phyloP scores from a whole-genome alignment of 805 yeast genomes.

The Kuraishia ogatae region DNA sequence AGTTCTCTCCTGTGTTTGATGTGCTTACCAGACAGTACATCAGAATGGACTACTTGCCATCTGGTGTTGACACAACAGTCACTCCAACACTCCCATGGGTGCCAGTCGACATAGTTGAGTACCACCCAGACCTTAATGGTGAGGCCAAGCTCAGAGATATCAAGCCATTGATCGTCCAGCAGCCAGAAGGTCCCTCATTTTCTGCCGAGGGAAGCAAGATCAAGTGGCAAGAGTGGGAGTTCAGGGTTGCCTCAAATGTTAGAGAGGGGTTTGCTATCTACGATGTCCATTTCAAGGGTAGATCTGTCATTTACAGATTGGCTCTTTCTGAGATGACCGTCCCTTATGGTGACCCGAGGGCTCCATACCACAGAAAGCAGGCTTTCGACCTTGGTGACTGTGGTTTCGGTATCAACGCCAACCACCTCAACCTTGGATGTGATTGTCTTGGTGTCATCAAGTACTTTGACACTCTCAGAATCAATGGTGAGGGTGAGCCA shows the following conservation, averaged over 20 bases:
- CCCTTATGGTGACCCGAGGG: slow-evolving; percentile 80
- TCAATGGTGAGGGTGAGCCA: slow-evolving; percentile 53
- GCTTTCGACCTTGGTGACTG: slow-evolving; percentile 83
- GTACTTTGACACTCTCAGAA: slow-evolving; percentile 56
- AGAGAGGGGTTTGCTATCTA: slow-evolving; percentile 78
- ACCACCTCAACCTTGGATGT: slow-evolving; percentile 64
- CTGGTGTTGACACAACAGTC: slow-evolving; percentile 53
- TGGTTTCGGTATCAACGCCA: slow-evolving; percentile 72
- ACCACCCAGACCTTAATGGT: slow-evolving; percentile 63
- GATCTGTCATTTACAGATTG: slow-evolving; percentile 65
- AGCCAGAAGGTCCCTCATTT: slow-evolving; percentile 80
- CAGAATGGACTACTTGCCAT: slow-evolving; percentile 68
- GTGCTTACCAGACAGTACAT: slow-evolving; percentile 49
- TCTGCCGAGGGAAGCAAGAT: slow-evolving; percentile 49
- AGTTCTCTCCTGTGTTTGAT: slow-evolving; percentile 68
- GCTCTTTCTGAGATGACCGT: slow-evolving; percentile 81
- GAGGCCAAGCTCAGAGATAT: slow-evolving; percentile 41
- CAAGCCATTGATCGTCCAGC: slow-evolving; percentile 61
- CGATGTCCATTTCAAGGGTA: slow-evolving; percentile 66
- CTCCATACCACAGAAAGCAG: slow-evolving; percentile 78
- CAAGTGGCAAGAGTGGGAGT: slow-evolving; percentile 80
- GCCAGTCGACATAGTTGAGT: slow-evolving; percentile 54
- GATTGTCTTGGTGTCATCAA: slow-evolving; percentile 77
- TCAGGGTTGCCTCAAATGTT: slow-evolving; percentile 57
- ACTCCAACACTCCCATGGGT: slow-evolving; percentile 55